Evolutionary conservation across 495 filamentous ascomycete species (phyloP), one percentile per base, ranked within the genome.

Genomic region (Penicillium lagena): DNA sequence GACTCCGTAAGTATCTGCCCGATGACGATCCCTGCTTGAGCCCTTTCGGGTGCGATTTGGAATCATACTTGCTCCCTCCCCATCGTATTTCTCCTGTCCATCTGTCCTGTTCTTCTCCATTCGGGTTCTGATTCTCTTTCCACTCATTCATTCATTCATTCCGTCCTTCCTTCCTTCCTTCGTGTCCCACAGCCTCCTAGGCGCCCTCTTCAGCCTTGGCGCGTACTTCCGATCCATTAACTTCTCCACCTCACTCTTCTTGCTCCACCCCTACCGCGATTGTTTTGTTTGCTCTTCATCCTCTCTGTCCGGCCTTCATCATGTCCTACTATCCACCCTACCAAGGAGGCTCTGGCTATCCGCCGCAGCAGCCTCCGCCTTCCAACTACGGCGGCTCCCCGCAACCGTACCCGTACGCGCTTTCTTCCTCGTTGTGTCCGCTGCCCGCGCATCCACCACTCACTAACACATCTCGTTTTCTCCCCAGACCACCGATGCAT

Each of bases 301-400:
- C 31, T 35, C 36, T 45, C 32, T 17, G 11, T 13, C 27, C 10
- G 32, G 22, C 22, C 32, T 37, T 22, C 22, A 51, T 47, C 45
- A 78, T 78, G 75, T 78, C 75, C 44, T 77, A 72, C 49, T 78
- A 76, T 46, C 72, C 71, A 29, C 67, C 71, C 30, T 71, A 72
- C 45, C 60, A 59, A 35, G 71, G 68, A 36, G 51, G 60, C 36
- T 69, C 73, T 49, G 70, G 69, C 34, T 77, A 78, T 51, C 72
- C 71, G 52, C 71, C 73, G 47, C 72, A 75, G 49, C 64, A 49
- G 29, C 36, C 47, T 36, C 58, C 22, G 55, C 40, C 54, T 54
- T 46, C 58, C 58, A 22, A 22, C 22, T 22, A 22, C 22, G 22
- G 22, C 22, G 22, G 22, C 22, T 22, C 22, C 49, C 67, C 60